Base-by-base conservation (phyloP, 2,329 filamentous ascomycete genomes). In the Fusarium continuum region DNA sequence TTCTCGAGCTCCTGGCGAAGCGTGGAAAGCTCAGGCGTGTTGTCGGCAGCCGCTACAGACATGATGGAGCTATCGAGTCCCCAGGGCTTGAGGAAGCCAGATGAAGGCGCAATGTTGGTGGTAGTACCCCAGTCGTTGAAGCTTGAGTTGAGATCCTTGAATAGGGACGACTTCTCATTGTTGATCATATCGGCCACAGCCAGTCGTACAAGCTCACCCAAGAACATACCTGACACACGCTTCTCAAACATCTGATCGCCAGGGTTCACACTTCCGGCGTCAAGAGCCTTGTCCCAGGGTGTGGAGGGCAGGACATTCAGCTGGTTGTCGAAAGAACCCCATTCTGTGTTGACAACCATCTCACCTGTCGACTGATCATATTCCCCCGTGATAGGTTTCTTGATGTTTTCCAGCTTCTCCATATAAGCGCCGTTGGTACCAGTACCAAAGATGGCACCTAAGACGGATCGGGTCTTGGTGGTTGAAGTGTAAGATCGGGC, bases 171-270 rank as follows among this genome's bases (percentile, higher is more conserved):
- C 1, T 83, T 75, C 23, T 88, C 82, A 67, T 91, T 84, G 69
- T 90, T 84, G 71, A 93, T 80, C 74, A 97, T 84, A 55, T 87
- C 83, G 45, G 95, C 76, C 19, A 97, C 80, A 14, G 89, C 88
- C 38, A 92, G 84, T 50, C 95, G 90, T 51, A 97, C 84, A 63
- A 98, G 93, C 77, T 99, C 95, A 50, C 95, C 95, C 43, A 99
- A 78, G 80, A 98, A 99, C 94, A 99, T 98, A 75, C 95, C 95
- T 1, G 93, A 97, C 14, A 99, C 90, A 41, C 94, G 91, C 84
- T 99, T 99, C 81, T 99, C 95, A 73, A 98, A 99, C 91, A 98
- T 97, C 75, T 99, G 95, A 61, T 96, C 88, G 22, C 95, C 95
- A 0, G 93, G 94, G 77, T 99, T 98, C 69, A 92, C 88, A 65